Conservation (phyloP, 192 early-diverging fungal genomes). For the Geranomyces variabilis region DNA sequence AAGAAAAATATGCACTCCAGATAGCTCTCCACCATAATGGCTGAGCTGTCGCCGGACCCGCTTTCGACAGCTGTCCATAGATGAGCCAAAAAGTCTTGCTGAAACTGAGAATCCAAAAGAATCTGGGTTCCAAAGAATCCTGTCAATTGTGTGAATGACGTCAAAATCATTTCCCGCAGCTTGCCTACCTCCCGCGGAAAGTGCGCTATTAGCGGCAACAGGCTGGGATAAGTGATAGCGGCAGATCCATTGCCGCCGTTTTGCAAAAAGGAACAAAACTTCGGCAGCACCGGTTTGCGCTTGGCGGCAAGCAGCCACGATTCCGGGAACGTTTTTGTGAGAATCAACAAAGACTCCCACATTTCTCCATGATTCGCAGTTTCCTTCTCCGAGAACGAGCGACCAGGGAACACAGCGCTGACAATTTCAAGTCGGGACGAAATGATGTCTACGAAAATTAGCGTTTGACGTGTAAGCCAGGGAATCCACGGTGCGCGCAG, state of each 20-base stretch:
- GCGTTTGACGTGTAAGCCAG: constrained; percentile 43
- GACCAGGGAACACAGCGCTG: constrained; percentile 54
- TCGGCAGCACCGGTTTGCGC: constrained; percentile 64
- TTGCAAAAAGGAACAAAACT: constrained; percentile 73
- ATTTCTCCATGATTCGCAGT: constrained; percentile 71
- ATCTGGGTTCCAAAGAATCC: constrained; percentile 11
- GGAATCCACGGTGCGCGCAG: neutral
- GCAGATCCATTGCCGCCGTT: constrained; percentile 68
- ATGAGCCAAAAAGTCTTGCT: constrained; percentile 62
- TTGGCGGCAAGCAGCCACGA: constrained; percentile 47
- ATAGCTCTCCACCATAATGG: constrained; percentile 63
- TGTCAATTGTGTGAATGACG: no score
- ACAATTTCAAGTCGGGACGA: constrained; percentile 53
- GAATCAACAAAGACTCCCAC: constrained; percentile 84
- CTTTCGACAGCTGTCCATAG: constrained; percentile 60
- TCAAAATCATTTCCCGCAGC: no score
- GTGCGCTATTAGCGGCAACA: constrained; percentile 73
- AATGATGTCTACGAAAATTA: constrained; percentile 3
- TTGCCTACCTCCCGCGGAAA: constrained; percentile 55
- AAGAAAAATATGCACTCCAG: constrained; percentile 62
- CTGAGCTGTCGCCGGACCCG: constrained; percentile 38
- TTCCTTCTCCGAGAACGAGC: constrained; percentile 77
- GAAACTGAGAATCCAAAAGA: constrained; percentile 46
- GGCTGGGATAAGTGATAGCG: constrained; percentile 71
- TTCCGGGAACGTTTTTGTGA: constrained; percentile 58